Percentiles rank a stretch among this genome's conserved stretches.
These are phyloP conservation scores for Endocalyx cinctus DNA, from an alignment of 2,329 filamentous ascomycete species.

Conservation along the genomic window DNA sequence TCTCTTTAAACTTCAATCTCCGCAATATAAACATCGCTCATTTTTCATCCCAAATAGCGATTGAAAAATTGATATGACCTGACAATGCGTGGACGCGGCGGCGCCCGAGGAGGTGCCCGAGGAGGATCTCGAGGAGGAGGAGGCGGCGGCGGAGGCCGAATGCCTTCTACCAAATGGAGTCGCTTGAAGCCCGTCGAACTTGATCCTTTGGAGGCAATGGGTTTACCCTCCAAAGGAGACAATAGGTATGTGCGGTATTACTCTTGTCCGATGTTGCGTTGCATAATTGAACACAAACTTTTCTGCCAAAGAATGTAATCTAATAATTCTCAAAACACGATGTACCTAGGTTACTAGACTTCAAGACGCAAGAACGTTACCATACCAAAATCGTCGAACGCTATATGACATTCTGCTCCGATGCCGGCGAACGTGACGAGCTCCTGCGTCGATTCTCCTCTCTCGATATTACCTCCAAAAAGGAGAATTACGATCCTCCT, in stretches of 20 bases:
- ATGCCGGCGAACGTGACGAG: constrained; percentile 64
- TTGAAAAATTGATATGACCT: constrained; percentile 30
- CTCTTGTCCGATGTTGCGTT: no score
- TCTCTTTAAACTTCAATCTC: no score
- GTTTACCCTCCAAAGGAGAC: constrained; percentile 88
- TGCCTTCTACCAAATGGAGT: constrained; percentile 57
- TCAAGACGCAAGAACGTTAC: constrained; percentile 77
- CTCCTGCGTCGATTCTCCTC: constrained; percentile 72
- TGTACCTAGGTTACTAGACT: constrained; percentile 58
- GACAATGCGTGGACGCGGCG: constrained; percentile 29
- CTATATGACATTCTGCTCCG: constrained; percentile 84
- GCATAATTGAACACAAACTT: no score
- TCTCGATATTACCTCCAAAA: constrained; percentile 39
- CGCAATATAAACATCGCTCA: no score
- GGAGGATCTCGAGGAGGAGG: no score
- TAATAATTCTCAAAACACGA: constrained; percentile 2
- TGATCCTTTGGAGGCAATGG: constrained; percentile 76
- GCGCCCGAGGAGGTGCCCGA: constrained; percentile 17
- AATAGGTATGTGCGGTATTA: constrained; percentile 69
- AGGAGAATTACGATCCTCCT: constrained; percentile 25
- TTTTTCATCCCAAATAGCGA: no score
- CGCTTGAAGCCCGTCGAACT: constrained; percentile 68
- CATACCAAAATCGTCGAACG: constrained; percentile 83
- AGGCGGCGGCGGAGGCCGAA: constrained; percentile 29
- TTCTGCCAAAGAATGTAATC: no score